A percentile compares a stretch with the other conserved stretches of the same genome.
phyloP scores from a whole-genome alignment of 129 eudicot genomes.

The Arctium minus region DNA sequence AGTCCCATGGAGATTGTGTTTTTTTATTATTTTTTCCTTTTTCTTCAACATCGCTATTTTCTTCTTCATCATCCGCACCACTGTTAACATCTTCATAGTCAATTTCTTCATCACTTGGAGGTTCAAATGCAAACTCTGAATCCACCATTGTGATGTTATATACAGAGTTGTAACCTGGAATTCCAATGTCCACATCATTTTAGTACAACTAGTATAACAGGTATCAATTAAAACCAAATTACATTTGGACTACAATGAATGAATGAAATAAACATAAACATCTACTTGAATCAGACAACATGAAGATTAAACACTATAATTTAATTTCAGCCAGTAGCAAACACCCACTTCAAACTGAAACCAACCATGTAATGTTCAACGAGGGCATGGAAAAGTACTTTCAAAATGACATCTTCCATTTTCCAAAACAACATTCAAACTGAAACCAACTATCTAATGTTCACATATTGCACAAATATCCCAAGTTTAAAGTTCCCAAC shows the following conservation, averaged over 20 bases:
- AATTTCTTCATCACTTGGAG: slow-evolving; percentile 86
- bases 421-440: background rate
- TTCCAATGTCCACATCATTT: background rate
- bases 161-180: background rate
- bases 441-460: background rate
- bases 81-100: slow-evolving; percentile 31
- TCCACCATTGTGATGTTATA: slow-evolving; percentile 19
- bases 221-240: background rate
- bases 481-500: background rate
- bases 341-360: background rate
- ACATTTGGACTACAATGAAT: background rate
- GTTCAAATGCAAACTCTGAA: slow-evolving; percentile 56
- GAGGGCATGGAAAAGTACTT: background rate
- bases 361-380: background rate
- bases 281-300: background rate
- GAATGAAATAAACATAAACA: background rate
- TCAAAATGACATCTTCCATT: background rate
- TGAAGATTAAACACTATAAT: background rate
- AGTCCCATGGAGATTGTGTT: slow-evolving; percentile 93
- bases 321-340: background rate
- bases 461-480: background rate
- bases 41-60: slow-evolving; percentile 27
- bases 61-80: slow-evolving; percentile 25
- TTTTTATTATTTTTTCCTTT: slow-evolving; percentile 22
- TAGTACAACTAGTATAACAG: background rate